Conservation (phyloP, 805 yeast species). For the Groenewaldozyma salmanticensis region DNA sequence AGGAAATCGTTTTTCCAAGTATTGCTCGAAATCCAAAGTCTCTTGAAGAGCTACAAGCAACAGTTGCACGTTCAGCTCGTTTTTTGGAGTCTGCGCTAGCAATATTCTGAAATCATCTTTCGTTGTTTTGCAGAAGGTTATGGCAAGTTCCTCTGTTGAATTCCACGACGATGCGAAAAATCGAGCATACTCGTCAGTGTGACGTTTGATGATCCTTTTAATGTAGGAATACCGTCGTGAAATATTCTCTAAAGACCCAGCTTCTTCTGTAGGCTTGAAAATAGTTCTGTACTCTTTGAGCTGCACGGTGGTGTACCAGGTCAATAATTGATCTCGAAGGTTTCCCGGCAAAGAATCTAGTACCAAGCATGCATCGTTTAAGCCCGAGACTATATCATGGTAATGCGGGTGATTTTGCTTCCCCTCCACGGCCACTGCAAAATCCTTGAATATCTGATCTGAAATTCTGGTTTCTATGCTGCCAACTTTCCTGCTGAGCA, state of each 20-base stretch:
- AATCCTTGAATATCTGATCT: conserved; percentile 65
- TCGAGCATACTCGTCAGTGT: conserved; percentile 40
- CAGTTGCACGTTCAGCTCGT: conserved; percentile 45
- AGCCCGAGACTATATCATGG: conserved; percentile 10
- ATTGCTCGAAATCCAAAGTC: conserved; percentile 77
- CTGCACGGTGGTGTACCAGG: conserved; percentile 63
- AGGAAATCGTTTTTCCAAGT: conserved; percentile 49
- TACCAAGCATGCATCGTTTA: conserved; percentile 58
- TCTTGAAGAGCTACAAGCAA: conserved; percentile 61
- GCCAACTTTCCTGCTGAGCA: conserved; percentile 48
- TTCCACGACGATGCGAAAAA: conserved; percentile 69
- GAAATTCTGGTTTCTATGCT: conserved; percentile 51
- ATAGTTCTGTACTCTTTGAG: conserved; percentile 67
- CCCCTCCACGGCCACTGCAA: conserved; percentile 31
- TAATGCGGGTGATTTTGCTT: conserved; percentile 11
- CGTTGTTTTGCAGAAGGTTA: conserved; percentile 59
- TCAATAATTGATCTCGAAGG: conserved; percentile 48
- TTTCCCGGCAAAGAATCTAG: conserved; percentile 46
- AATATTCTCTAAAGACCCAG: conserved; percentile 86
- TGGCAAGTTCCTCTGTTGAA: conserved; percentile 51
- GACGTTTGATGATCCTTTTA: conserved; percentile 54
- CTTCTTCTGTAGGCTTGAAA: conserved; percentile 77
- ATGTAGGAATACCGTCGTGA: conserved; percentile 74
- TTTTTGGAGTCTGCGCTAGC: conserved; percentile 20
- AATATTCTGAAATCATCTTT: conserved; percentile 53